Base-by-base conservation (phyloP, 208 protist genomes). In the Porcisia deanei region DNA sequence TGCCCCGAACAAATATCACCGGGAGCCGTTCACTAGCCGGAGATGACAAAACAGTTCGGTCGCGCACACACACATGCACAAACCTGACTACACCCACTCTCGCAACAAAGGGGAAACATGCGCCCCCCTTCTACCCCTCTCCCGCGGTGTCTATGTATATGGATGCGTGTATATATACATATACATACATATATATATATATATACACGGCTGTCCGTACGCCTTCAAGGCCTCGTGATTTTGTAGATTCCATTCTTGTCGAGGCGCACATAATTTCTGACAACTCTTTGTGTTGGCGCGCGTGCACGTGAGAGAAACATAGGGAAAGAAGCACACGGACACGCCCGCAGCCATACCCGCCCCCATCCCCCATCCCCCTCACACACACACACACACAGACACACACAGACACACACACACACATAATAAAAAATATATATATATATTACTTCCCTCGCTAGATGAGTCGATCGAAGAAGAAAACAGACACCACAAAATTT, bases 401-500 rank as follows among this genome's bases (percentile, higher is more conserved):
- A 16, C 22, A 25, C 63, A 41, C 63, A 22, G 6, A 47, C 61
- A 12, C 5, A 45, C 61, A 22, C 60, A 65, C 60, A n/a, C 60
- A 65, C 12, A 22, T n/a, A 18, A 10, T 18, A 54, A 54, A 30
- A 30, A 0, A 30, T 30, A 30, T 30, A 30, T 30, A 30, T 30
- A 30, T 30, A 30, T 30, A 30, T 30, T 30, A 30, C 30, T 30
- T 30, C 52, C 52, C 52, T 54, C 52, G 16, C 12, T 18, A 18
- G 52, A 18, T 10, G 8, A 54, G 52, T 14, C 9, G 18, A 18
- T 43, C 43, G 60, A 37, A 18, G 79, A 77, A 80, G 72, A 79
- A 74, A 37, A 84, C 14, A 77, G 74, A 68, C 37, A 75, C 73
- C 8, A 25, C 6, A 55, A 9, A 66, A 54, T 22, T 6, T 14